These are phyloP conservation scores for Prosopis cineraria DNA, from an alignment of 306 rosid genomes.

Conservation along the genomic window DNA sequence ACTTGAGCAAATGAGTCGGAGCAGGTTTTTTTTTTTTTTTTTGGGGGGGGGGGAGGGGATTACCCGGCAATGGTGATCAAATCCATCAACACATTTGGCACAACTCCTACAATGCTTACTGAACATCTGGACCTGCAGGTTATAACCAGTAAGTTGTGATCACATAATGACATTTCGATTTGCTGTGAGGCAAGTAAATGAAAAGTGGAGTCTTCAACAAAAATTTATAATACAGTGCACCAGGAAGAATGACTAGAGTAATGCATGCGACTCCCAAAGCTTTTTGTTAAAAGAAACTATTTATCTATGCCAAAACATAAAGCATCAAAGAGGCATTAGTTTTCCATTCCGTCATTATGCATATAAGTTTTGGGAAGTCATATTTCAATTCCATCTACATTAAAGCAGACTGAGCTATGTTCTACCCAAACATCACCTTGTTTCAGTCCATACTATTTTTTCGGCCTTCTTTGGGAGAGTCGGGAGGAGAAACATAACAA, in stretches of 20 bases:
- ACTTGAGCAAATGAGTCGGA: not conserved
- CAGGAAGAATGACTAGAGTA: constrained; percentile 12
- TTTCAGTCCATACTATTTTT: not conserved
- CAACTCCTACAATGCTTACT: constrained; percentile 93
- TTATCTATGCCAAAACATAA: not conserved
- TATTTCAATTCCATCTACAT: constrained; percentile 2
- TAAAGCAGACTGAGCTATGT: constrained; percentile 8
- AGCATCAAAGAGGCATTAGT: not conserved
- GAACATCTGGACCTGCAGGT: constrained; percentile 72
- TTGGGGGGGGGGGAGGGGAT: too few relatives aligned
- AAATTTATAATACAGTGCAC: constrained; percentile 6
- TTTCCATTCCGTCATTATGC: constrained; percentile 2
- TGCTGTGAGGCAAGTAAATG: constrained; percentile 22
- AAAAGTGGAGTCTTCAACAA: constrained; percentile 4
- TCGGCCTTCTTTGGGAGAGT: constrained; percentile 9
- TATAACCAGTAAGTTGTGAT: constrained; percentile 22
- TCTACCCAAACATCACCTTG: not conserved
- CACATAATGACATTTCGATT: constrained; percentile 10
- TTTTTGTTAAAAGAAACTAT: not conserved
- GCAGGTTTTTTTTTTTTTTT: too few relatives aligned
- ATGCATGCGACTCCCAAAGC: not conserved
- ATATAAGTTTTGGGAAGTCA: constrained; percentile 8
- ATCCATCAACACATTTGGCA: constrained; percentile 84
- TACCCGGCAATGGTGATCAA: constrained; percentile 91
- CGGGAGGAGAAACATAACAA: constrained; percentile 23